phyloP scores from a whole-genome alignment of 768 basidiomycete genomes.

The Collybiopsis luxurians region DNA sequence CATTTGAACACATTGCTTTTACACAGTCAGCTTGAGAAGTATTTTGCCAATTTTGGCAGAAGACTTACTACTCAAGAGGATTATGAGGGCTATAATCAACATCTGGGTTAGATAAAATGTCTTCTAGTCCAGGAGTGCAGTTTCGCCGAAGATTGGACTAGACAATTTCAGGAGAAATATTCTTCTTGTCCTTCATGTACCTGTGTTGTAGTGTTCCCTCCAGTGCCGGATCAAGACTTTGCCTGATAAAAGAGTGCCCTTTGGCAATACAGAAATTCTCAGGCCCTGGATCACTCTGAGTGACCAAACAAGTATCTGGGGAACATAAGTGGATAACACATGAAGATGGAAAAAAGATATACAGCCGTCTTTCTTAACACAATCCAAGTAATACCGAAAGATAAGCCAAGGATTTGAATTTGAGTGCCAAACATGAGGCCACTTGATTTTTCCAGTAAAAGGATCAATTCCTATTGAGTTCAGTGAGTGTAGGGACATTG shows the following conservation, averaged over 20 bases:
- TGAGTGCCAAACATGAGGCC: constrained; percentile 42
- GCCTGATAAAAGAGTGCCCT: constrained; percentile 24
- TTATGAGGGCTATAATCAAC: constrained; percentile 2
- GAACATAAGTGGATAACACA: neutral
- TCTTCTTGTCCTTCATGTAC: constrained; percentile 22
- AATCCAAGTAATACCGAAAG: constrained; percentile 27
- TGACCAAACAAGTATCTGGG: constrained; percentile 23
- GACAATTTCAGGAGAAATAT: constrained; percentile 29
- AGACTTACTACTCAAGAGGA: constrained; percentile 17
- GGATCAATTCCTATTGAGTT: constrained; percentile 27
- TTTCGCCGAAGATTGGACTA: constrained; percentile 22
- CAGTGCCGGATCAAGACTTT: constrained; percentile 22
- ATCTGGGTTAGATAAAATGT: constrained; percentile 8
- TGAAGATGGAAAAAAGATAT: neutral
- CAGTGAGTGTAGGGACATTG: no score
- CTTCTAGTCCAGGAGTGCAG: constrained; percentile 23
- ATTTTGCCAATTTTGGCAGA: neutral
- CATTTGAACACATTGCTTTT: constrained; percentile 25
- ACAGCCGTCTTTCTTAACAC: neutral
- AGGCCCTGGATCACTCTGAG: constrained; percentile 28
- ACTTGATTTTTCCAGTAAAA: constrained; percentile 27
- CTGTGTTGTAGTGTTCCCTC: constrained; percentile 23
- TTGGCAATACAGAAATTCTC: constrained; percentile 31
- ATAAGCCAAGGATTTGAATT: constrained; percentile 36
- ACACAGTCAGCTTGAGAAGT: neutral